Evolutionary conservation across 768 basidiomycete genomes (phyloP), one percentile per base, ranked within the genome.

Genomic region (Xerocomellus dryophilus): DNA sequence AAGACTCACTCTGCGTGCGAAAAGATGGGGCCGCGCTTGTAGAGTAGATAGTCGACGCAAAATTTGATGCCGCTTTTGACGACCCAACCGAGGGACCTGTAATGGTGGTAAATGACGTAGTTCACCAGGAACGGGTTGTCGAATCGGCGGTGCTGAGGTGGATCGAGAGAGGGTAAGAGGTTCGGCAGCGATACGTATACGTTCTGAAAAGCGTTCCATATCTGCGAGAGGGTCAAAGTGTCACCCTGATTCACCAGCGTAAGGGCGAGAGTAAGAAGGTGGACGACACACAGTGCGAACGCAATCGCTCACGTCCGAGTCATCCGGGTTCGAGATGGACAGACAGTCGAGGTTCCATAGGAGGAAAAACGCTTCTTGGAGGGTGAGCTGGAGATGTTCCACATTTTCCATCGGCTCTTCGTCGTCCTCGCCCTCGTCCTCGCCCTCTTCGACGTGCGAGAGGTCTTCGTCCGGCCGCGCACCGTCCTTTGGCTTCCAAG

Each of bases 21-120:
- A 70, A 98, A 98, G 1, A 96, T 91, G 3, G 96, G 94, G 0
- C 97, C 97, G 12, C 90, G 82, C 62, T 92, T 94, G 70, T 99
- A 99, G 25, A 98, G 73, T 10, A 99, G 80, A 73, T 89, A 94
- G 65, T 99, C 97, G 36, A 88, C 89, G 62, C 95, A 98, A 71
- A 99, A 99, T 71, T 99, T 99, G 76, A 97, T 85, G 1, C 97
- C 97, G 27, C 85, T 84, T 71, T 94, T 93, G 58, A 97, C 86
- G 18, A 98, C 91, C 97, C 96, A 99, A 23, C 97, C 97, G 8
- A 98, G 79, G 5, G 94, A 93, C 15, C 96, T 84, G 66, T 90
- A 98, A 70, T 98, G 94, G 68, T 98, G 96, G 64, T 95, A 97
- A 4, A 83, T 84, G 45, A 86, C 84, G 62, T 98, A 99, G 63